A percentile compares a stretch with the other conserved stretches of the same genome.
Conservation (phyloP, 2,329 filamentous ascomycete species). For the Lachnellula hyalina region DNA sequence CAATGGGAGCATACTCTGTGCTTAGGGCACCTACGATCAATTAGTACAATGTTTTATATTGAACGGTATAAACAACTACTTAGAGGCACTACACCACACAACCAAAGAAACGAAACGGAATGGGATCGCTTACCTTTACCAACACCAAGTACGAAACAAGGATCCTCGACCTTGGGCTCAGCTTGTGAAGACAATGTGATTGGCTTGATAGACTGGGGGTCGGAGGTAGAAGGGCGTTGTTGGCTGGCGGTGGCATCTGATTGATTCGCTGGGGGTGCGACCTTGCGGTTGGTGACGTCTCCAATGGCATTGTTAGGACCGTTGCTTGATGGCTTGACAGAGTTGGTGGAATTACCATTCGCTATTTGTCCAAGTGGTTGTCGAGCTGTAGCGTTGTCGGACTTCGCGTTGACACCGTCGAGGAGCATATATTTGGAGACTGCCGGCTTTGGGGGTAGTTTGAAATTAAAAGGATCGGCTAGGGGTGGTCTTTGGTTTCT, state of each 20-base stretch:
- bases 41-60: too few species aligned
- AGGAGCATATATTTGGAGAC: neutral
- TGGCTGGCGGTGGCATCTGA: too few species aligned
- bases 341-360: neutral
- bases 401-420: neutral
- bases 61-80: too few species aligned
- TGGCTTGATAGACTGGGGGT: neutral
- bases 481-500: neutral
- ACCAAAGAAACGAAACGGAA: neutral
- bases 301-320: neutral
- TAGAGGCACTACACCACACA: too few species aligned
- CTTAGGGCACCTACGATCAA: too few species aligned
- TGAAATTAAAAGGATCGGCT: neutral
- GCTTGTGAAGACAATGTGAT: neutral
- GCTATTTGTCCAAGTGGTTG: neutral
- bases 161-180: slow-evolving; percentile 15
- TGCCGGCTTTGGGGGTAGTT: neutral
- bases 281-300: too few species aligned
- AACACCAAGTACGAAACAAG: slow-evolving; percentile 22
- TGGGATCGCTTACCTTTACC: slow-evolving; percentile 4
- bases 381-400: neutral
- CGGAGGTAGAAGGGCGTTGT: neutral
- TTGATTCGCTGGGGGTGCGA: too few species aligned
- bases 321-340: neutral
- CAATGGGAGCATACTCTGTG: too few species aligned